phyloP scores from a whole-genome alignment of 768 basidiomycete genomes.

The Boletus reticuloceps region DNA sequence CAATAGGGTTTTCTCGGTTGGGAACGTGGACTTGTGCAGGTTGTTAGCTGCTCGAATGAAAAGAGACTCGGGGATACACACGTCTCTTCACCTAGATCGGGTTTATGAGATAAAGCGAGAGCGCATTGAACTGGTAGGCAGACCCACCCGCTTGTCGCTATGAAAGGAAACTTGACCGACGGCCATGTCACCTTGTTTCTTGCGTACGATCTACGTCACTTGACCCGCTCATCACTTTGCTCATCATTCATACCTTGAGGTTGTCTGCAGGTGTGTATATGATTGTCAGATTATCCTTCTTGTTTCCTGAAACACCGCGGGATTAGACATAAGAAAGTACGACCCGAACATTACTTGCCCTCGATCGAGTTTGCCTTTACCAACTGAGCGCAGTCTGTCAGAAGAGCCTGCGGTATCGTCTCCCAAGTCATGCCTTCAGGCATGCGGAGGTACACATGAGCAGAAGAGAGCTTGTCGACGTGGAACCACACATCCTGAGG shows the following conservation, averaged over 20 bases:
- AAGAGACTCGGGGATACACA: slow-evolving; percentile 24
- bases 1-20: slow-evolving; percentile 82
- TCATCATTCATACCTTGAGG: slow-evolving; percentile 62
- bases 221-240: not conserved
- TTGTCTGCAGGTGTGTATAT: slow-evolving; percentile 95
- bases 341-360: slow-evolving; percentile 38
- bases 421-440: slow-evolving; percentile 84
- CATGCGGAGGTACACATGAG: slow-evolving; percentile 95
- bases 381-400: slow-evolving; percentile 88
- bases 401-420: slow-evolving; percentile 70
- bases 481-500: slow-evolving; percentile 93
- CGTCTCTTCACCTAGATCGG: slow-evolving; percentile 74
- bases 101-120: not conserved
- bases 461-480: slow-evolving; percentile 96
- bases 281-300: slow-evolving; percentile 89
- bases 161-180: slow-evolving; percentile 96
- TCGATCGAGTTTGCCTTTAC: slow-evolving; percentile 99
- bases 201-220: slow-evolving; percentile 3
- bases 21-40: slow-evolving; percentile 60
- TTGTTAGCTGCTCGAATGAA: not conserved
- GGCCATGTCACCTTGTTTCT: slow-evolving; percentile 99
- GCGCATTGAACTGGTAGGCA: not conserved
- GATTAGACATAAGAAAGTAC: not conserved
- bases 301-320: slow-evolving; percentile 67
- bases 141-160: slow-evolving; percentile 73